A percentile compares a stretch with the other conserved stretches of the same genome.
Evolutionary conservation across 331 rosid species (phyloP).

Genomic region (Dryas integrifolia): DNA sequence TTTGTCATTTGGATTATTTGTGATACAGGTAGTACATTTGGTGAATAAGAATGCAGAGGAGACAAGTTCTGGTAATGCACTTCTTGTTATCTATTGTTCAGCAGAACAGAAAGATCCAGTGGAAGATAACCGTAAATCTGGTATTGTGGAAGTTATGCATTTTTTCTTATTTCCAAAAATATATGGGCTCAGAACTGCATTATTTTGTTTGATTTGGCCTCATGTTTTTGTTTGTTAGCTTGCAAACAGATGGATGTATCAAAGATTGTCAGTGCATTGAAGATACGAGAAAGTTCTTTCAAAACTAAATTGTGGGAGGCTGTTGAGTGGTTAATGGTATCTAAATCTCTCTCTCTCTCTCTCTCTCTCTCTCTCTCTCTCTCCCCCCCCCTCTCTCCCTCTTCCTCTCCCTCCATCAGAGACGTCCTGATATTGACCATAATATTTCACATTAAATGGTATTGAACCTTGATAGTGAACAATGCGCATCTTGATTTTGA

Average conservation of each 20-base stretch:
- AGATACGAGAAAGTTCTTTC: slow-evolving; percentile 67
- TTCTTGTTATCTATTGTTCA: slow-evolving; percentile 38
- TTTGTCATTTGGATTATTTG: slow-evolving; percentile 7
- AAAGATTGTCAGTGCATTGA: slow-evolving; percentile 46
- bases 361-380: not conserved
- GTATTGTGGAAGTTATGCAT: slow-evolving; percentile 36
- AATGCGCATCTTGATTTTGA: not conserved
- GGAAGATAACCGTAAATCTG: slow-evolving; percentile 34
- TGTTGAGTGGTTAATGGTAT: slow-evolving; percentile 57
- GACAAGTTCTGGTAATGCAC: slow-evolving; percentile 40
- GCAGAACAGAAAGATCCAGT: slow-evolving; percentile 26
- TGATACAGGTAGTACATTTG: slow-evolving; percentile 58
- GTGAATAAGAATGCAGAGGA: slow-evolving; percentile 36
- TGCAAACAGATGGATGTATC: slow-evolving; percentile 42
- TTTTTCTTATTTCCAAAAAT: slow-evolving; percentile 11
- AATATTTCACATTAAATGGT: not conserved
- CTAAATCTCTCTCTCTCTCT: slow-evolving; percentile 4
- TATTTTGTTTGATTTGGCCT: slow-evolving; percentile 22
- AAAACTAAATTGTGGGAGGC: slow-evolving; percentile 51
- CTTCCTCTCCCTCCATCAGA: not conserved
- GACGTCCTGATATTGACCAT: not conserved
- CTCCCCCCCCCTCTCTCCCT: not conserved
- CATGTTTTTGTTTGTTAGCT: slow-evolving; percentile 40
- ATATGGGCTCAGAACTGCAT: not conserved
- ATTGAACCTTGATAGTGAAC: not conserved